Evolutionary conservation across 257 asterid species (phyloP), one percentile per base, ranked within the genome.

Genomic region (Przewalskia tangutica): DNA sequence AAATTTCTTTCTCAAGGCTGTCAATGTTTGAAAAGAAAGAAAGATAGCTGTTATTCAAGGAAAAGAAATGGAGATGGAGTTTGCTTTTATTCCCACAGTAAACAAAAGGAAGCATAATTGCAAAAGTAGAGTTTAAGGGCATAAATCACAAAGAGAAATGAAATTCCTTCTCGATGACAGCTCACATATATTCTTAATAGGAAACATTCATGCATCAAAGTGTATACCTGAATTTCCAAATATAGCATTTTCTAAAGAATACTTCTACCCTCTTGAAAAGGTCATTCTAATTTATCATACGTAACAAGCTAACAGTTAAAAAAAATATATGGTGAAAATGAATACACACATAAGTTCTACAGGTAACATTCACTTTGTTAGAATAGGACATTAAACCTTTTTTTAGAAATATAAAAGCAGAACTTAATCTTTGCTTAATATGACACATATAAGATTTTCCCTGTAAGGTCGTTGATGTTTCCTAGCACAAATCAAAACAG

Each of bases 1-100:
- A 87, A 87, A 96, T 91, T 90, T 96, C 99, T 86, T 94, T 96
- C 97, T 96, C 99, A 89, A 94, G 86, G 80, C 98, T 96, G 93
- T 50, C 79, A 73, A 27, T 13, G 44, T 23, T 73, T 53, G 64
- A 73, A 82, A 70, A 80, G 81, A 27, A 80, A 63, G 63, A 64
- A 27, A 34, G 58, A 59, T 14, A 50, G 7, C 44, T 23, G 14
- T 73, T 73, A 73, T 23, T 48, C 0, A 73, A 12, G 42, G 11
- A 23, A 73, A 32, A 4, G 8, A 59, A 7, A 59, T 7, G 23
- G 68, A 63, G 42, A 63, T 8, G 2, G 77, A 40, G 56, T 44
- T 14, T 70, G 77, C 79, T 71, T 44, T 18, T 44, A 18, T 44
- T 44, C 18, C 18, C 78, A 18, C 78, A 44, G 58, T 12, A 71